These are phyloP conservation scores for Sphenostylis stenocarpa DNA, from an alignment of 306 rosid genomes.

Conservation along the genomic window DNA sequence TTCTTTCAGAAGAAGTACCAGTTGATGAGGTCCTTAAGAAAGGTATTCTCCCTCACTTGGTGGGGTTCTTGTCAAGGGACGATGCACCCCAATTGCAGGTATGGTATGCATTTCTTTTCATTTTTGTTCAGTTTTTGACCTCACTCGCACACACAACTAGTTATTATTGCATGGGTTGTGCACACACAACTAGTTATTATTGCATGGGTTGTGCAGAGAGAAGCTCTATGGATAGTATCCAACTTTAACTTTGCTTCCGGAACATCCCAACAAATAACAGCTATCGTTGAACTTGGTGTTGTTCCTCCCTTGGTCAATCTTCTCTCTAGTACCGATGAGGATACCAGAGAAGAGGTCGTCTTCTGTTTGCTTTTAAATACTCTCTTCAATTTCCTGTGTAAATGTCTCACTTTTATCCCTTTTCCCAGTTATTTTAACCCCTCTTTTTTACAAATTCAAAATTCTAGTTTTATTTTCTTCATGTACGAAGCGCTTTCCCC, in stretches of 20 bases:
- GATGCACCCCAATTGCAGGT: slow-evolving; percentile 60
- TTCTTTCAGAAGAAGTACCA: slow-evolving; percentile 27
- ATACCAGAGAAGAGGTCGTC: slow-evolving; percentile 75
- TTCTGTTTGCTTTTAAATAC: too few relatives aligned
- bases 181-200: not conserved
- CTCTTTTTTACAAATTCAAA: too few relatives aligned
- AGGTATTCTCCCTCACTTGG: slow-evolving; percentile 64
- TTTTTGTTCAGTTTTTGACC: not conserved
- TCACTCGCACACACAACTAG: not conserved
- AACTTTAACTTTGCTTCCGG: slow-evolving; percentile 52
- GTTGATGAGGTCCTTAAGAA: slow-evolving; percentile 60
- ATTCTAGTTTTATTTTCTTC: too few relatives aligned
- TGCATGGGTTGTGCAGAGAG: slow-evolving; percentile 44
- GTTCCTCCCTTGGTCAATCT: slow-evolving; percentile 66
- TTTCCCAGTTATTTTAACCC: too few relatives aligned
- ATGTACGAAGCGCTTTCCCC: too few relatives aligned
- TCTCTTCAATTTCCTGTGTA: too few relatives aligned
- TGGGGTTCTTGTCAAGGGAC: slow-evolving; percentile 56
- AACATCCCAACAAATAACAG: slow-evolving; percentile 62
- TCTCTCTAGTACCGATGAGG: slow-evolving; percentile 52
- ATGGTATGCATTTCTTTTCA: not conserved
- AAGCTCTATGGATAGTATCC: slow-evolving; percentile 77
- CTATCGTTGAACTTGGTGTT: slow-evolving; percentile 65
- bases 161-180: not conserved
- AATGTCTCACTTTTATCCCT: too few relatives aligned